These are phyloP conservation scores for Schizochytrium sp. DNA, from an alignment of 108 stramenopile genomes.

Conservation along the genomic window DNA sequence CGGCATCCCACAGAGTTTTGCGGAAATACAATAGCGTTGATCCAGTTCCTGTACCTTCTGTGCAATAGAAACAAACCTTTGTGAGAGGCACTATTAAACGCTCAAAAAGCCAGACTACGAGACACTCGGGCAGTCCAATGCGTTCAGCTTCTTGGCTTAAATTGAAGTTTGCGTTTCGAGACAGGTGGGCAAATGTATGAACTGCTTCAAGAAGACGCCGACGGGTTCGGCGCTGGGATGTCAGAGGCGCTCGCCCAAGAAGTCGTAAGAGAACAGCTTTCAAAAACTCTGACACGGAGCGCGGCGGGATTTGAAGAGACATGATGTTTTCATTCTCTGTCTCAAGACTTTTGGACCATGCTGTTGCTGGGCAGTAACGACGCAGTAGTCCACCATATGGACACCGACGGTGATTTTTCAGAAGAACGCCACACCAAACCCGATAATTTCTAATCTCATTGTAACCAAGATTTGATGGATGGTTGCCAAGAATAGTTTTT, in stretches of 20 bases:
- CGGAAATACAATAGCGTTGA: neutral
- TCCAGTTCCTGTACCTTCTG: constrained; percentile 29
- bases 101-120: neutral
- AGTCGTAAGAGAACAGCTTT: constrained; percentile 13
- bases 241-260: neutral
- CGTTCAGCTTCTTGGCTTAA: neutral
- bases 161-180: neutral
- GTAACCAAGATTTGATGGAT: neutral
- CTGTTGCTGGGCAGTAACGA: neutral
- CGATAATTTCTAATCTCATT: neutral
- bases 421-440: neutral
- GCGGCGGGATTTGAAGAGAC: neutral
- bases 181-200: neutral
- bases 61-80: constrained; percentile 40
- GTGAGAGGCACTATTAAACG: constrained; percentile 15
- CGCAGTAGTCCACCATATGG: constrained; percentile 45
- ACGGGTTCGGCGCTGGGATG: neutral
- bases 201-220: constrained; percentile 16
- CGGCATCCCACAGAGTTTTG: neutral
- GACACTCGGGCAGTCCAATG: neutral
- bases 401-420: neutral
- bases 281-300: neutral
- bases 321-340: neutral
- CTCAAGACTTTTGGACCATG: neutral
- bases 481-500: neutral